Evolutionary conservation across 345 rosid species (phyloP), one percentile per base, ranked within the genome.

Genomic region (Raphanus sativus): DNA sequence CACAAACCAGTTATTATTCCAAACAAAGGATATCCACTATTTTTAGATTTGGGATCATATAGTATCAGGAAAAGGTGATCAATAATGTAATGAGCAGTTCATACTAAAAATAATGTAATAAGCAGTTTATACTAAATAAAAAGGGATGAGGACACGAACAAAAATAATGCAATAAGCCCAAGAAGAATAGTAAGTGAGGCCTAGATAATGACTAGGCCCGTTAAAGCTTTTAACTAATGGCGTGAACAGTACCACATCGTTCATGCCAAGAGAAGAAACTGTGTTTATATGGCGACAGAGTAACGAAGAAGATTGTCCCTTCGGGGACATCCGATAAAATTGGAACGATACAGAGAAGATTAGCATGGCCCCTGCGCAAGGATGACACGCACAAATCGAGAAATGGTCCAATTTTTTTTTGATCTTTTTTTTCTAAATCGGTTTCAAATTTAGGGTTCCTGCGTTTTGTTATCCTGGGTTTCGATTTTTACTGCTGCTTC

Each of bases 131-230:
- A 30, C 5, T 30, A 3, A 30, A 30, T 30, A 30, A 30, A 30
- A 30, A 30, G 32, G 32, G 5, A 73, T 24, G 15, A 74, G 32
- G 34, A 62, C 70, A 58, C 30, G 58, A 65, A 66, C 42, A 75
- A 29, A 29, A 28, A 2, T 17, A 12, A 17, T 2, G 48, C 10
- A 10, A 45, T 59, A 21, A 67, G 73, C 73, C 25, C 25, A 29
- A 1, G 2, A 3, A 16, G 4, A 55, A 26, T 26, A 54, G 3
- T 4, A 8, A 15, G 21, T 29, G 12, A 45, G 11, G 59, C 72
- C 48, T 40, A 10, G 10, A 11, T 8, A 10, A 40, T 40, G 42
- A 36, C 8, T 4, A 40, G 12, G 48, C 48, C 48, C 48, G 4
- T 40, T 3, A 40, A 40, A 11, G 3, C 48, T 10, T 40, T 2